phyloP scores from a whole-genome alignment of 169 alveolate genomes.

The Cryptosporidium ryanae region DNA sequence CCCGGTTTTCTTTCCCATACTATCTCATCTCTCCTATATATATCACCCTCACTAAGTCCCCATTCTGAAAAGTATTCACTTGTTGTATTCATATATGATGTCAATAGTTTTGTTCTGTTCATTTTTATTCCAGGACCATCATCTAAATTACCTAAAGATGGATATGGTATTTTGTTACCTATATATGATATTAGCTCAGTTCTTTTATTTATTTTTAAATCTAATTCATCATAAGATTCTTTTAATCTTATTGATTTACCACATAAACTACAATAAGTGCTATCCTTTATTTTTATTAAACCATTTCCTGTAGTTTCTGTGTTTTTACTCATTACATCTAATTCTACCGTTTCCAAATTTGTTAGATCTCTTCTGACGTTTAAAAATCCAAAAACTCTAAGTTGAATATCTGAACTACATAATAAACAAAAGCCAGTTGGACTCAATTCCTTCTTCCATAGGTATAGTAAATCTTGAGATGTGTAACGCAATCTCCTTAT shows the following conservation, averaged over 20 bases:
- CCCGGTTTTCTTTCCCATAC: conserved; percentile 72
- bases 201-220: background rate
- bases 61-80: conserved; percentile 58
- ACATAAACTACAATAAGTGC: conserved; percentile 65
- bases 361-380: background rate
- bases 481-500: conserved; percentile 45
- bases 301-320: conserved; percentile 31
- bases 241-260: conserved; percentile 47
- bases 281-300: conserved; percentile 29
- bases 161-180: conserved; percentile 64
- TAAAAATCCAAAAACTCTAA: conserved; percentile 29
- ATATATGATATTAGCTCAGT: conserved; percentile 21
- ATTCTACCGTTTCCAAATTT: background rate
- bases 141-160: conserved; percentile 45
- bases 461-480: conserved; percentile 22
- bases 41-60: conserved; percentile 51
- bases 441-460: conserved; percentile 34
- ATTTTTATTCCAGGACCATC: conserved; percentile 59
- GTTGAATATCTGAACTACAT: conserved; percentile 45
- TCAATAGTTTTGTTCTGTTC: conserved; percentile 49
- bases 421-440: conserved; percentile 66
- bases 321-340: conserved; percentile 22
- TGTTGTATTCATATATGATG: conserved; percentile 57
- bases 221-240: background rate
- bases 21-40: conserved; percentile 62